These are phyloP conservation scores for Penicillium sp. DNA, from an alignment of 2,329 filamentous ascomycete genomes.

Conservation along the genomic window DNA sequence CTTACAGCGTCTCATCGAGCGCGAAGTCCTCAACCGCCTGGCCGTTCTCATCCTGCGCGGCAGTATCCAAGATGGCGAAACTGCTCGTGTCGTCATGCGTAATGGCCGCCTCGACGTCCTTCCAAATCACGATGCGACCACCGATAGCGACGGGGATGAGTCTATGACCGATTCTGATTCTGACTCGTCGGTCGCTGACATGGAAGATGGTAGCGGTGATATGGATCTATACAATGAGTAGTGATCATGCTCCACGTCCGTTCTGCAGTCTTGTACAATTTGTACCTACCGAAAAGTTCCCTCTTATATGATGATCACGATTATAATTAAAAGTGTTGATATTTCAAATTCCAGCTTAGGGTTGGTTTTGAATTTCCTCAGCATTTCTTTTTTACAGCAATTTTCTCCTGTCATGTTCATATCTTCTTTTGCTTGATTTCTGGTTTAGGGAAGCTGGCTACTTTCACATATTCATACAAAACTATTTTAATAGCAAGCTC, in stretches of 20 bases:
- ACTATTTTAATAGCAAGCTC: too few relatives aligned
- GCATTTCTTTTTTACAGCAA: too few relatives aligned
- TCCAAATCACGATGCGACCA: constrained; percentile 72
- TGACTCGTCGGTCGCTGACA: constrained; percentile 72
- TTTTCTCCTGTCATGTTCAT: too few relatives aligned
- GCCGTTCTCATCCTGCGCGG: constrained; percentile 90
- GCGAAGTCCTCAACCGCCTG: constrained; percentile 91
- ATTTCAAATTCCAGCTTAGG: too few relatives aligned
- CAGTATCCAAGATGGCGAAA: constrained; percentile 82
- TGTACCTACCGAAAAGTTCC: background rate
- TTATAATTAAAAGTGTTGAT: background rate
- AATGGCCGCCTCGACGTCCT: constrained; percentile 80
- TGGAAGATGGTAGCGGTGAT: constrained; percentile 59
- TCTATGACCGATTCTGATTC: constrained; percentile 74
- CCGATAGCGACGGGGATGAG: constrained; percentile 59
- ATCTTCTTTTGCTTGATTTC: too few relatives aligned
- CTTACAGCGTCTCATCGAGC: constrained; percentile 87
- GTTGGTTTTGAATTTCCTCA: too few relatives aligned
- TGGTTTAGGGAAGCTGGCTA: too few relatives aligned
- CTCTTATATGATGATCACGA: constrained; percentile 3
- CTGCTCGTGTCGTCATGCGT: constrained; percentile 75
- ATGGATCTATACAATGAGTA: constrained; percentile 66
- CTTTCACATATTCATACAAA: too few relatives aligned
- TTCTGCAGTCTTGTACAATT: background rate
- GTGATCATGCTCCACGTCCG: background rate